Evolutionary conservation across 208 protist species (phyloP).

Genomic region (Trypanosoma platydactyli): DNA sequence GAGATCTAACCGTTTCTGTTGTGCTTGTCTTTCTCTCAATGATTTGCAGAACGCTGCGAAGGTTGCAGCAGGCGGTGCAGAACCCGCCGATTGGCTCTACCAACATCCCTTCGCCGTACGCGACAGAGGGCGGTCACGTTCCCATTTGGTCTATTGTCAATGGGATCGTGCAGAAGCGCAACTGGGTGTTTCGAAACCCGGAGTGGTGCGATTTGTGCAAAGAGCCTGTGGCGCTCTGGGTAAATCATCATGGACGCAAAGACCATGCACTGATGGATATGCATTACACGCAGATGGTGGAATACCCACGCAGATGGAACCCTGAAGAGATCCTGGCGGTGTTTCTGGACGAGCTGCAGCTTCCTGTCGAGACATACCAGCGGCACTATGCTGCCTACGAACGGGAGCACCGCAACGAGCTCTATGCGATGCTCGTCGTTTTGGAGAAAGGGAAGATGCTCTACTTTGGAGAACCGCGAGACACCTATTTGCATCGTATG

Average conservation of each 20-base stretch:
- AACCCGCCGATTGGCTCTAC: conserved; percentile 31
- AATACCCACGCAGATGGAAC: conserved; percentile 81
- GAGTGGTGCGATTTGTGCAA: conserved; percentile 91
- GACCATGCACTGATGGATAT: conserved; percentile 89
- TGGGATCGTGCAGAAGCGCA: conserved; percentile 80
- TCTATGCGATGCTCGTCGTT: conserved; percentile 78
- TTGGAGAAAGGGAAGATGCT: conserved; percentile 83
- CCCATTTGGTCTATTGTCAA: conserved; percentile 86
- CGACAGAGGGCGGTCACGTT: conserved; percentile 80
- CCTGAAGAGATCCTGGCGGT: conserved; percentile 55
- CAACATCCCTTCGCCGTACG: conserved; percentile 53
- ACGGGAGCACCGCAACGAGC: conserved; percentile 58
- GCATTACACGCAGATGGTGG: conserved; percentile 83
- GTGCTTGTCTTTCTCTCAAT: not conserved
- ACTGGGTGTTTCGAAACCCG: conserved; percentile 82
- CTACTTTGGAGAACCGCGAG: conserved; percentile 72
- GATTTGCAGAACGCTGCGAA: conserved; percentile 18
- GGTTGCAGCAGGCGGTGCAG: conserved; percentile 25
- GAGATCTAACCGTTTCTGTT: not conserved
- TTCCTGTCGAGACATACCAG: conserved; percentile 60
- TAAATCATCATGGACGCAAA: conserved; percentile 87
- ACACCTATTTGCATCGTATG: conserved; percentile 84
- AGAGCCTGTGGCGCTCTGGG: conserved; percentile 83
- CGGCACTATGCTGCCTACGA: conserved; percentile 53
- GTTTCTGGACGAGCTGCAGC: conserved; percentile 56